Conservation (phyloP, 2,329 filamentous ascomycete genomes). For the Seiridium cupressi region DNA sequence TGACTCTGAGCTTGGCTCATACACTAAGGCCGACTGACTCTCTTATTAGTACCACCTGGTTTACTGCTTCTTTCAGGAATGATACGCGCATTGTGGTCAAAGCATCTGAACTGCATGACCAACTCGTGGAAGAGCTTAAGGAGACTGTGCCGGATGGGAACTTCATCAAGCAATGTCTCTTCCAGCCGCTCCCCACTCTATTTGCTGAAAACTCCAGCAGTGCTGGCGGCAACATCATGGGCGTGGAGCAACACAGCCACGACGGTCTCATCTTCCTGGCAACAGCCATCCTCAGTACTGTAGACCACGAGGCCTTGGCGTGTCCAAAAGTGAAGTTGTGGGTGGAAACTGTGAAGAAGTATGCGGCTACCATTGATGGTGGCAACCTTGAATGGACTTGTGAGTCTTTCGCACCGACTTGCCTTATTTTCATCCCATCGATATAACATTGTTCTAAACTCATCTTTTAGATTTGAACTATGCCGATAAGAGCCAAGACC, state of each 20-base stretch:
- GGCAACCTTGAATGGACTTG: slow-evolving; percentile 15
- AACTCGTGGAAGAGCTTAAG: slow-evolving; percentile 6
- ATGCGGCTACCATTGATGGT: slow-evolving; percentile 12
- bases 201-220: slow-evolving; percentile 10
- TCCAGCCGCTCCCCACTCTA: slow-evolving; percentile 19
- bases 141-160: slow-evolving; percentile 8
- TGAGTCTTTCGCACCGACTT: not conserved
- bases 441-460: not conserved
- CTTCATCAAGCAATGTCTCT: slow-evolving; percentile 17
- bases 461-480: slow-evolving; percentile 22
- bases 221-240: slow-evolving; percentile 21
- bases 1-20: not conserved
- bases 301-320: slow-evolving; percentile 15
- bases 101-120: slow-evolving; percentile 11
- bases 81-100: slow-evolving; percentile 14
- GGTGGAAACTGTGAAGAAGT: slow-evolving; percentile 14
- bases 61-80: slow-evolving; percentile 13
- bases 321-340: slow-evolving; percentile 15
- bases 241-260: slow-evolving; percentile 14
- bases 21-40: no score
- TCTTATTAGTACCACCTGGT: slow-evolving; percentile 8
- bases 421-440: not conserved
- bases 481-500: slow-evolving; percentile 21
- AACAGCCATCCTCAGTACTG: slow-evolving; percentile 13
- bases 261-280: slow-evolving; percentile 18